phyloP scores from a whole-genome alignment of 176 grass and related monocot genomes.

The Cocos nucifera region DNA sequence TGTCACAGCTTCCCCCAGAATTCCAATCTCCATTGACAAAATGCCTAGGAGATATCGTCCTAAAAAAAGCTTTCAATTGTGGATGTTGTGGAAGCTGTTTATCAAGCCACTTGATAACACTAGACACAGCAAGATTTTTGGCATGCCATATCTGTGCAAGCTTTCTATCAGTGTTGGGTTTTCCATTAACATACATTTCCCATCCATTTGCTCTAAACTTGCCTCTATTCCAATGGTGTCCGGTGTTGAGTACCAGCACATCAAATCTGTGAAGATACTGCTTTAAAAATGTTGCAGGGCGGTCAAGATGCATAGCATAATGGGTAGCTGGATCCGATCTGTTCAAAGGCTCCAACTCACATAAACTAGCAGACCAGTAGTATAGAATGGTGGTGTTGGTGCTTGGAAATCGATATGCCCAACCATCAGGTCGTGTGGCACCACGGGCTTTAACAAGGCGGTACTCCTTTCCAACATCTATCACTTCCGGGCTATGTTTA shows the following conservation, averaged over 20 bases:
- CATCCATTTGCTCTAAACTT: conserved; percentile 83
- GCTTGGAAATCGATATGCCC: conserved; percentile 72
- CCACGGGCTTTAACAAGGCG: conserved; percentile 74
- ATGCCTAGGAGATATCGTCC: conserved; percentile 88
- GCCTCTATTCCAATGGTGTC: conserved; percentile 98
- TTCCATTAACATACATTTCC: conserved; percentile 64
- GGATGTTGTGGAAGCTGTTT: conserved; percentile 39
- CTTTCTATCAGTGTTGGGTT: conserved; percentile 31
- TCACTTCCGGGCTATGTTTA: conserved; percentile 40
- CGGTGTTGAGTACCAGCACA: conserved; percentile 86
- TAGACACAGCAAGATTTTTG: conserved; percentile 69
- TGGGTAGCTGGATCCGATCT: conserved; percentile 30
- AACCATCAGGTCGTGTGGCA: conserved; percentile 79
- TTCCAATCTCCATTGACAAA: conserved; percentile 98
- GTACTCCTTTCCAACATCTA: conserved; percentile 74
- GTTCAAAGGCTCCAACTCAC: conserved; percentile 75
- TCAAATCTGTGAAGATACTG: conserved; percentile 59
- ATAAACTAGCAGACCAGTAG: conserved; percentile 96
- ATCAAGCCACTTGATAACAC: conserved; percentile 69
- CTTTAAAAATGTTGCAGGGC: conserved; percentile 74
- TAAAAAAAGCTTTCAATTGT: conserved; percentile 63
- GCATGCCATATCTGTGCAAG: conserved; percentile 45
- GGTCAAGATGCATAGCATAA: conserved; percentile 87
- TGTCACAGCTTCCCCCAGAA: conserved; percentile 89
- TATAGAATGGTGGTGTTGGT: conserved; percentile 87